These are phyloP conservation scores for Quercus berberidifolia DNA, from an alignment of 306 rosid genomes.

Conservation along the genomic window DNA sequence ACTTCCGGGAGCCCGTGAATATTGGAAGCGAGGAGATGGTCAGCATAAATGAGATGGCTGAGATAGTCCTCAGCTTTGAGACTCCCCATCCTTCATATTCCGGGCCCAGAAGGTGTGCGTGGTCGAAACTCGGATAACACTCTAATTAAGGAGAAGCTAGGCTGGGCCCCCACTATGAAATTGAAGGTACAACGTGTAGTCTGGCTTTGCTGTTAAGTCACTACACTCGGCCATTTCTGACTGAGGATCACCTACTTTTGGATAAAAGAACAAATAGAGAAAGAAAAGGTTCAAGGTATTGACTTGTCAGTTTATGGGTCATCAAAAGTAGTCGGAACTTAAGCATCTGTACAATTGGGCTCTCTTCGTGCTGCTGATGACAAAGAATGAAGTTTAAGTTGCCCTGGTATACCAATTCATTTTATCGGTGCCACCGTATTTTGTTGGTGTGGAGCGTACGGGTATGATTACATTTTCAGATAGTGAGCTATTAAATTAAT, in stretches of 20 bases:
- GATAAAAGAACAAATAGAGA: conserved; percentile 61
- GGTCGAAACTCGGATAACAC: conserved; percentile 22
- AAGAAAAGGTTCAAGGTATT: conserved; percentile 44
- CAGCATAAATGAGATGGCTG: conserved; percentile 64
- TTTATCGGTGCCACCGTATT: not conserved
- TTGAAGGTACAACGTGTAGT: conserved; percentile 33
- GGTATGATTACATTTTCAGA: not conserved
- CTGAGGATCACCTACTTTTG: conserved; percentile 57
- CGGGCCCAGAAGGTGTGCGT: conserved; percentile 62
- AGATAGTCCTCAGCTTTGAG: conserved; percentile 55
- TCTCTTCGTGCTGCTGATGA: conserved; percentile 58
- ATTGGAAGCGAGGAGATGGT: conserved; percentile 67
- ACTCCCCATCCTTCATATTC: conserved; percentile 56
- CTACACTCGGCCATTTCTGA: not conserved
- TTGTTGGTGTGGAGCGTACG: not conserved
- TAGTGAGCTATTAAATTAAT: not conserved
- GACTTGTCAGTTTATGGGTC: conserved; percentile 48
- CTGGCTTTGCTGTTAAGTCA: not conserved
- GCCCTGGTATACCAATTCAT: not conserved
- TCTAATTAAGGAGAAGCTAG: conserved; percentile 26
- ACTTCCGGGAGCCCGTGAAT: conserved; percentile 57
- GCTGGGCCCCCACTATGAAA: conserved; percentile 61
- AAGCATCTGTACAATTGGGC: conserved; percentile 55
- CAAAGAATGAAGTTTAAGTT: conserved; percentile 31
- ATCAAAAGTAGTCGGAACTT: conserved; percentile 63